Conservation (phyloP, 495 filamentous ascomycete genomes). For the Aspergillus funiculosus region DNA sequence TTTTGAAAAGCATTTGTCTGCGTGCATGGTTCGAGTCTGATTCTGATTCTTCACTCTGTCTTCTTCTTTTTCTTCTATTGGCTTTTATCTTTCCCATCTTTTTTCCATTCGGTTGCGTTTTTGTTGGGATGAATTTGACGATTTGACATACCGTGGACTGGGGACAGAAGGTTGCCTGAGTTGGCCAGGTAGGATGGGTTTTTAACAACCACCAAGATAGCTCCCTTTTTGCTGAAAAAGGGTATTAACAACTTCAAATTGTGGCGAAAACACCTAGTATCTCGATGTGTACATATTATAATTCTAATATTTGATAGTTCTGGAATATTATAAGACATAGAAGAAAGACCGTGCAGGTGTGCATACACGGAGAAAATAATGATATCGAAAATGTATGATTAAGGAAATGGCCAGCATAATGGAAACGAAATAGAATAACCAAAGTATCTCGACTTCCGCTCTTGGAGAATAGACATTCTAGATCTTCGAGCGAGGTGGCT, state of each 20-base stretch:
- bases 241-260: conserved; percentile 1
- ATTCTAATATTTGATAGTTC: too few relatives aligned
- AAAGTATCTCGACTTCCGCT: not conserved
- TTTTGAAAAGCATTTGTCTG: conserved; percentile 18
- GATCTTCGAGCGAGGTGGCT: conserved; percentile 38
- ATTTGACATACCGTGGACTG: not conserved
- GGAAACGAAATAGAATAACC: too few relatives aligned
- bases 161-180: not conserved
- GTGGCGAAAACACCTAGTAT: not conserved
- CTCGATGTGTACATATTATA: conserved; percentile 8
- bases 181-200: conserved; percentile 1
- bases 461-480: conserved; percentile 15
- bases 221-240: not conserved
- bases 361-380: not conserved
- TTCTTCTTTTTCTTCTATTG: conserved; percentile 8
- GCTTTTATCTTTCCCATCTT: conserved; percentile 5
- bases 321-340: not conserved
- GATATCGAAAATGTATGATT: too few relatives aligned
- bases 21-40: conserved; percentile 10
- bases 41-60: conserved; percentile 6
- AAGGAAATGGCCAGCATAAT: too few relatives aligned
- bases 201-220: not conserved
- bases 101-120: conserved; percentile 6
- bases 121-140: not conserved
- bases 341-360: too few relatives aligned